phyloP scores from a whole-genome alignment of 208 protist genomes.

The Trypanosoma scelopori region DNA sequence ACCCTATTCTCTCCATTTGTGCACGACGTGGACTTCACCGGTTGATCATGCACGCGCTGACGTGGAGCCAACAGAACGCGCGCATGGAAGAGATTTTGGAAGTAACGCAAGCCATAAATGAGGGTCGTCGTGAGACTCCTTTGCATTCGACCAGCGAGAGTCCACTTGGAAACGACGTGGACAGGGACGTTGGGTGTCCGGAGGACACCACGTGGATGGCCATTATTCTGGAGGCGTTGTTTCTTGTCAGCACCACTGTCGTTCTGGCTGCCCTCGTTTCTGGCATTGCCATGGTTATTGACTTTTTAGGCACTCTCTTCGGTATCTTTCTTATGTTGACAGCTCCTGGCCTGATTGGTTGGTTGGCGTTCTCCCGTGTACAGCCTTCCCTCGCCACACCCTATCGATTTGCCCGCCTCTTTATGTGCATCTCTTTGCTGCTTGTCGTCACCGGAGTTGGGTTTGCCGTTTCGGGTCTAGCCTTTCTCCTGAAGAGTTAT shows the following conservation, averaged over 20 bases:
- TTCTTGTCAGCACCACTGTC: constrained; percentile 52
- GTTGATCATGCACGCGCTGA: constrained; percentile 54
- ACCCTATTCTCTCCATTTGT: constrained; percentile 77
- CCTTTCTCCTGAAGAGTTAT: constrained; percentile 33
- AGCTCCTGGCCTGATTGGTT: constrained; percentile 51
- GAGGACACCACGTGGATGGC: constrained; percentile 67
- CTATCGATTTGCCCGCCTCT: constrained; percentile 22
- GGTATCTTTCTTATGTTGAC: constrained; percentile 66
- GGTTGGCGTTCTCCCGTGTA: constrained; percentile 46
- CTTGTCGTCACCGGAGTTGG: constrained; percentile 34
- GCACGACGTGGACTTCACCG: constrained; percentile 63
- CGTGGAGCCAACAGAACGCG: constrained; percentile 40
- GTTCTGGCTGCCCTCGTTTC: constrained; percentile 44
- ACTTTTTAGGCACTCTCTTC: constrained; percentile 61
- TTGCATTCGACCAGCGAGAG: not conserved
- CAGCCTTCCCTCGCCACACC: constrained; percentile 7
- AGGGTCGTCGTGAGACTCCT: not conserved
- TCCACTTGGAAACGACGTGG: constrained; percentile 15
- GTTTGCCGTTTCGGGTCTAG: constrained; percentile 38
- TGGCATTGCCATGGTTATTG: constrained; percentile 70
- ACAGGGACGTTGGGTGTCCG: constrained; percentile 67
- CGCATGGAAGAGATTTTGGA: constrained; percentile 29
- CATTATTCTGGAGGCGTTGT: constrained; percentile 61
- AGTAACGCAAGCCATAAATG: not conserved
- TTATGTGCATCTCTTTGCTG: constrained; percentile 34